Conservation (phyloP, 1,284 basidiomycete genomes). For the Fomitopsis palustris region DNA sequence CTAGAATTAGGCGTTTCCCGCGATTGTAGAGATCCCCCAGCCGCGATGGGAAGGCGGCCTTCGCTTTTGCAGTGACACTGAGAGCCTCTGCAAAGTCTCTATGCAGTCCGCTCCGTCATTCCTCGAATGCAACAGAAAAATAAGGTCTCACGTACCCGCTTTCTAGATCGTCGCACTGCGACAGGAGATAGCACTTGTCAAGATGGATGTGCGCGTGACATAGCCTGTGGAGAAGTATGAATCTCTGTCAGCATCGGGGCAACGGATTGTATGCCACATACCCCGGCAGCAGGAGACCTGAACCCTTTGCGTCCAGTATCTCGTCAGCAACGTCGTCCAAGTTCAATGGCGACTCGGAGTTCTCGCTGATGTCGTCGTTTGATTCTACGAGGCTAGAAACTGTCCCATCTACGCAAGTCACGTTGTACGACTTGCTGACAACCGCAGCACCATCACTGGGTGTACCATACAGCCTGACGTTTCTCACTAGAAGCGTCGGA, state of each 20-base stretch:
- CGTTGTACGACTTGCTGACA: conserved; percentile 21
- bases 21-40: conserved; percentile 45
- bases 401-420: conserved; percentile 20
- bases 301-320: conserved; percentile 40
- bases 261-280: conserved; percentile 31
- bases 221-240: conserved; percentile 32
- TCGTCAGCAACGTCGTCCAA: not conserved
- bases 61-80: conserved; percentile 45
- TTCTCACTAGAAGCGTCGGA: not conserved
- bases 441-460: conserved; percentile 14
- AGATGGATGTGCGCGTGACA: conserved; percentile 66
- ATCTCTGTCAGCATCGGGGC: not conserved
- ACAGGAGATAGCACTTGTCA: conserved; percentile 65
- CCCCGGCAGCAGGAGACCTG: conserved; percentile 49
- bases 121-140: not conserved
- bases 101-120: not conserved
- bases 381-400: conserved; percentile 15
- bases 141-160: conserved; percentile 40
- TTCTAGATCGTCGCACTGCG: conserved; percentile 45
- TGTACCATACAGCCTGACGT: not conserved
- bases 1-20: conserved; percentile 48
- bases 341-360: too few relatives aligned
- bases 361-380: conserved; percentile 3
- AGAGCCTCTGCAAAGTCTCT: conserved; percentile 59
- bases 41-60: conserved; percentile 41